phyloP scores from a whole-genome alignment of 441 rosid genomes.

The Gossypium schwendimanii region DNA sequence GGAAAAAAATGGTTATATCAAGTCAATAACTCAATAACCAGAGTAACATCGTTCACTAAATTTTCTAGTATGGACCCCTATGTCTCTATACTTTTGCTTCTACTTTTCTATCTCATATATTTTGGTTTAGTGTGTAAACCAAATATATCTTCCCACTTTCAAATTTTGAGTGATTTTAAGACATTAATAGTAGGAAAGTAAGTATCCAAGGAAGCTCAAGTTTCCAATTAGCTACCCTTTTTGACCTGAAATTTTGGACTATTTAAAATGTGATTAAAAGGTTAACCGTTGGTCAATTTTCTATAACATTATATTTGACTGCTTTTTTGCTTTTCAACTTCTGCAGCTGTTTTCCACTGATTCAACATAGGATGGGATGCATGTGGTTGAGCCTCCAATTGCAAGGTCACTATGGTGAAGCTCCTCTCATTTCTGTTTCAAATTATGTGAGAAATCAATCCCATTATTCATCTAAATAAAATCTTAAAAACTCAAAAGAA shows the following conservation, averaged over 20 bases:
- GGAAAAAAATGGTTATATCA: neutral
- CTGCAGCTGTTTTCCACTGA: neutral
- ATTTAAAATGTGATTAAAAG: constrained; percentile 10
- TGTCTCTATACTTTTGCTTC: neutral
- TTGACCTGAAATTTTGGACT: constrained; percentile 22
- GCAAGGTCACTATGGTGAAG: neutral
- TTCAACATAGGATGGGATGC: neutral
- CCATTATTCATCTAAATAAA: too few relatives aligned
- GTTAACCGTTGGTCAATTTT: constrained; percentile 21
- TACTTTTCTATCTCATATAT: neutral
- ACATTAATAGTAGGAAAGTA: neutral
- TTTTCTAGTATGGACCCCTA: neutral
- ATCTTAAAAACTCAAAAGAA: neutral
- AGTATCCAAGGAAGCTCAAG: too few relatives aligned
- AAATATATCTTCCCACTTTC: neutral
- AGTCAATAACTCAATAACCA: neutral
- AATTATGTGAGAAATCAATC: neutral
- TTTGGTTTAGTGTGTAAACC: neutral
- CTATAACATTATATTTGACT: neutral
- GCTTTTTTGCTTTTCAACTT: neutral
- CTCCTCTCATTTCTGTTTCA: neutral
- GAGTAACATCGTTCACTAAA: neutral
- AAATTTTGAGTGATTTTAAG: neutral
- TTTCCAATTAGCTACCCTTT: neutral
- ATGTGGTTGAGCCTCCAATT: neutral